phyloP scores from a whole-genome alignment of 2,329 filamentous ascomycete species.

The Rachicladosporium sp. region DNA sequence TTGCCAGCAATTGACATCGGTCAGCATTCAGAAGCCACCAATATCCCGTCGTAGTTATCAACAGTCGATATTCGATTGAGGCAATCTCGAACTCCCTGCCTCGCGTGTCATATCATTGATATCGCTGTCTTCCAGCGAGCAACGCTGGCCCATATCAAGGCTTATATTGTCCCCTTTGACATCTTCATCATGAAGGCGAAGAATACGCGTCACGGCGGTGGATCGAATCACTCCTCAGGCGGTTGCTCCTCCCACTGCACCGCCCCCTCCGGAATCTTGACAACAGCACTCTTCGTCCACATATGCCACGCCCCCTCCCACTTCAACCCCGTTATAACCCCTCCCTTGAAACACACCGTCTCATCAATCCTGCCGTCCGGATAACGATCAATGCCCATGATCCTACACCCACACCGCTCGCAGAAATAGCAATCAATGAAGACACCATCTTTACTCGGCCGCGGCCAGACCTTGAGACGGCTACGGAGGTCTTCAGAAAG shows the following conservation, averaged over 20 bases:
- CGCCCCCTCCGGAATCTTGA: conserved; percentile 3
- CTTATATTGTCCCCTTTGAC: no score
- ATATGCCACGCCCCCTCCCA: conserved; percentile 1
- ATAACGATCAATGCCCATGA: conserved; percentile 3
- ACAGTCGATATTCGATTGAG: no score
- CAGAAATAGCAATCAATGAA: conserved; percentile 5
- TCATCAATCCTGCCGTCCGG: background rate
- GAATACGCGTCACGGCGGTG: no score
- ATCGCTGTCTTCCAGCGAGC: no score
- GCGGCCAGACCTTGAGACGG: conserved; percentile 1
- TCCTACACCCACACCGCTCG: conserved; percentile 3
- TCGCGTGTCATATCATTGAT: no score
- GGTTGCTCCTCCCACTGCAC: conserved; percentile 5
- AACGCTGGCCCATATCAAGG: no score
- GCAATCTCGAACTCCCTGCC: no score
- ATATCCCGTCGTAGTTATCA: no score
- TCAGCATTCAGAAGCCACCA: no score
- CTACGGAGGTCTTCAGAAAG: no score
- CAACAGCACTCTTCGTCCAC: conserved; percentile 5
- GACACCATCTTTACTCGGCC: background rate
- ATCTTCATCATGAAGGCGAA: no score
- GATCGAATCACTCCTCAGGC: conserved; percentile 3
- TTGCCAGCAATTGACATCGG: no score
- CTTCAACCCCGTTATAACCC: conserved; percentile 1
- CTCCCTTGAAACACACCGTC: conserved; percentile 5